Base-by-base conservation (phyloP, 1,139 yeast genomes). In the Lodderomyces beijingensis region DNA sequence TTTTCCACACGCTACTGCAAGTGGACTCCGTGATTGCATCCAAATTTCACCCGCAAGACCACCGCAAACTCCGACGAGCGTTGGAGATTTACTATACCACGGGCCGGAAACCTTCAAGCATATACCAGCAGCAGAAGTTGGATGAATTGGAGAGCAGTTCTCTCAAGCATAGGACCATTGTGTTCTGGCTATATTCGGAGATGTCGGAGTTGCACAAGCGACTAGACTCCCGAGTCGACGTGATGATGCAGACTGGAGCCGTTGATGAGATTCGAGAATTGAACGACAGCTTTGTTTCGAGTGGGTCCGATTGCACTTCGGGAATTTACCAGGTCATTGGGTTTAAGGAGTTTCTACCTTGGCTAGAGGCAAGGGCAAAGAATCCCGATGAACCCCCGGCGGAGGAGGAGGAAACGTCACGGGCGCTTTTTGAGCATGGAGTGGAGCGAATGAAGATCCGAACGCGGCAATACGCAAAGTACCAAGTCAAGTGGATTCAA, bases 291-390 rank as follows among this genome's bases (percentile, higher is more conserved):
- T 81, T 70, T 41, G 36, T 46, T 17, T 26, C 37, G 4, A 1
- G 18, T 9, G 18, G 25, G 5, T n/a, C 77, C 2, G 78, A 74
- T 35, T 59, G 77, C 36, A 81, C 85, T 33, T 63, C 74, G 35
- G 97, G 98, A 1, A 73, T 91, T 0, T 89, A 88, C 87, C 98
- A 91, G 57, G 96, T 87, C 2, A 88, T 91, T 47, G 99, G 99
- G 2, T 91, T 87, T 55, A 86, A 87, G 50, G 97, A 91, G 53
- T 89, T 91, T 51, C 54, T 88, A 25, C 95, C 95, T 0, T 89
- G 88, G 82, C 55, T 91, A 4, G 20, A 38, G 43, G 21, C 21
- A 19, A 10, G 7, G 10, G 21, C 21, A 19, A 15, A 25, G n/a
- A 34, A 41, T 17, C 27, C 31, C 12, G 4, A 15, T 9, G 23